A percentile compares a stretch with the other conserved stretches of the same genome.
These are phyloP conservation scores for Microcyclospora pomicola DNA, from an alignment of 2,329 filamentous ascomycete species.

Conservation along the genomic window DNA sequence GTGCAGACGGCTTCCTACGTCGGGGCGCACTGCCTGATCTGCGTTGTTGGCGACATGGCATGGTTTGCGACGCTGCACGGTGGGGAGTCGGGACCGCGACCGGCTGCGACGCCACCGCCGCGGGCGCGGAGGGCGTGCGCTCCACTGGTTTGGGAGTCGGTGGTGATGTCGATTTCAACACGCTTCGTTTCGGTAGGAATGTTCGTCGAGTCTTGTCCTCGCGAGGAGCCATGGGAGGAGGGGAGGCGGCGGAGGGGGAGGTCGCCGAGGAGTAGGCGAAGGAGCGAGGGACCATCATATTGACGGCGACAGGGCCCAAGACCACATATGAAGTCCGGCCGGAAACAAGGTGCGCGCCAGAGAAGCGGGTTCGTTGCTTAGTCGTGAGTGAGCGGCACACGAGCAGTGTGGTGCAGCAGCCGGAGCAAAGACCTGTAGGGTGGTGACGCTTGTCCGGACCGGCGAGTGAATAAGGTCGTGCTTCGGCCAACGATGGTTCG, in stretches of 20 bases:
- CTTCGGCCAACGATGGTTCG: no score
- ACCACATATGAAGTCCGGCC: no score
- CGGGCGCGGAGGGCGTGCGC: slow-evolving; percentile 5
- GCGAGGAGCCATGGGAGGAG: neutral
- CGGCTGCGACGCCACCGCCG: slow-evolving; percentile 6
- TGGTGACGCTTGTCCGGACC: no score
- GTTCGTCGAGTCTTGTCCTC: neutral
- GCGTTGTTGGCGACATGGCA: slow-evolving; percentile 11
- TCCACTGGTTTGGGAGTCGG: neutral
- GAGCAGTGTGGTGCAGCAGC: no score
- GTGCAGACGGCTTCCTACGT: slow-evolving; percentile 14
- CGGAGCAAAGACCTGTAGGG: no score
- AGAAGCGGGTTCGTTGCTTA: no score
- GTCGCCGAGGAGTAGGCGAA: slow-evolving; percentile 28
- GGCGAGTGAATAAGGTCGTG: no score
- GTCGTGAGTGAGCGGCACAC: no score
- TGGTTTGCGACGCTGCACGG: slow-evolving; percentile 10
- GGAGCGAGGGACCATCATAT: slow-evolving; percentile 34
- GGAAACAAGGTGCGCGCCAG: no score
- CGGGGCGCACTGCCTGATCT: slow-evolving; percentile 7
- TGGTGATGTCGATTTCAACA: neutral
- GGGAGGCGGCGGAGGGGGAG: no score
- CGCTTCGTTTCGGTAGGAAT: neutral
- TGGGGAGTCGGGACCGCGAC: slow-evolving; percentile 10
- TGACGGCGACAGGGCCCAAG: neutral